These are phyloP conservation scores for Aspergillus ochraceoroseus DNA, from an alignment of 2,329 filamentous ascomycete species.

Conservation along the genomic window DNA sequence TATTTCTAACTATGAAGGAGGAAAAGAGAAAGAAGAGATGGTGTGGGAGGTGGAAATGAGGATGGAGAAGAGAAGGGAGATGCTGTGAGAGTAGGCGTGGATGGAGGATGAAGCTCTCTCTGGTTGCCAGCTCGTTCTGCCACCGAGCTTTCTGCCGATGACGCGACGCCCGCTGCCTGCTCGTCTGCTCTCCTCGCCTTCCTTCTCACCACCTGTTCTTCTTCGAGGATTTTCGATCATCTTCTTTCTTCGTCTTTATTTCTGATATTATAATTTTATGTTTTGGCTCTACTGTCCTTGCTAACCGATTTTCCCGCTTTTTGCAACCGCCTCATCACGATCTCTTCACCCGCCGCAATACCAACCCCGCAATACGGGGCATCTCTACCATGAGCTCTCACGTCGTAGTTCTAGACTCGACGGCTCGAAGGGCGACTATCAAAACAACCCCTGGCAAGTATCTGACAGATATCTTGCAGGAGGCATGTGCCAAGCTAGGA, in stretches of 20 bases:
- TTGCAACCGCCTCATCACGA: too few species aligned
- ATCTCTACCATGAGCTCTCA: slow-evolving; percentile 67
- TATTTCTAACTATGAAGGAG: background rate
- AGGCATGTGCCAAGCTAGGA: slow-evolving; percentile 80
- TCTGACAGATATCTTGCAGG: slow-evolving; percentile 76
- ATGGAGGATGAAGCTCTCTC: slow-evolving; percentile 27
- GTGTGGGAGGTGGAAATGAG: slow-evolving; percentile 19
- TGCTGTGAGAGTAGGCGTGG: slow-evolving; percentile 11
- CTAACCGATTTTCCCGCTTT: too few species aligned
- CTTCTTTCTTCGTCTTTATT: slow-evolving; percentile 13
- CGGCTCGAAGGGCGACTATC: slow-evolving; percentile 70
- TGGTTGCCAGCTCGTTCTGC: slow-evolving; percentile 17
- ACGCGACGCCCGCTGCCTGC: slow-evolving; percentile 20
- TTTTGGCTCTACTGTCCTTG: too few species aligned
- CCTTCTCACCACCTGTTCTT: slow-evolving; percentile 1
- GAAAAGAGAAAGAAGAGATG: slow-evolving; percentile 6
- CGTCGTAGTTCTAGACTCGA: slow-evolving; percentile 79
- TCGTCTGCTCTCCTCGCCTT: slow-evolving; percentile 4
- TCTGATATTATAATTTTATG: too few species aligned
- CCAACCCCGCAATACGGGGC: slow-evolving; percentile 21
- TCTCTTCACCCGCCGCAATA: slow-evolving; percentile 3
- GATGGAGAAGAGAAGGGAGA: slow-evolving; percentile 13
- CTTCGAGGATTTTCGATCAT: slow-evolving; percentile 8
- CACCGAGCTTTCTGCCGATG: slow-evolving; percentile 27
- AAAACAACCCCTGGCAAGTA: slow-evolving; percentile 79